These are phyloP conservation scores for Globisporangium parvum DNA, from an alignment of 352 stramenopile species.

Conservation along the genomic window DNA sequence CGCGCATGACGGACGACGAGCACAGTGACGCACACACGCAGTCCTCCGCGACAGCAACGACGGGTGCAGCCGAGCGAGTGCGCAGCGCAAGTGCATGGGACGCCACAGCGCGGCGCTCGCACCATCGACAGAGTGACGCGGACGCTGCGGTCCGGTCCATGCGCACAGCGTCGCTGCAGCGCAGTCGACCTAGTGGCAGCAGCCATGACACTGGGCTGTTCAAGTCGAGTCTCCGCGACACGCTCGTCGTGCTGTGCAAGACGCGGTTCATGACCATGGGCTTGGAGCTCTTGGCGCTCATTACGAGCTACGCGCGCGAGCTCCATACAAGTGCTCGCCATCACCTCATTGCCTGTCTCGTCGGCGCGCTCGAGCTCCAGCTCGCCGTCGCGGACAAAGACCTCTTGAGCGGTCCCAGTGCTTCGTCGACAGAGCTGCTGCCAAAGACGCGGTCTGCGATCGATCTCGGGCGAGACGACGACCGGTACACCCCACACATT, in stretches of 20 bases:
- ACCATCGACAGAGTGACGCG: background rate
- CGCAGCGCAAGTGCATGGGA: conserved; percentile 12
- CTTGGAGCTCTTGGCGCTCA: conserved; percentile 57
- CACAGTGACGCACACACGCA: too few relatives aligned
- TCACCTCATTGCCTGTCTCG: conserved; percentile 59
- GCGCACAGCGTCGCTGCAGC: too few relatives aligned
- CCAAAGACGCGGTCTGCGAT: conserved; percentile 1
- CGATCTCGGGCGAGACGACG: background rate
- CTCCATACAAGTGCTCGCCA: conserved; percentile 32
- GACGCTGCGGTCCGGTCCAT: too few relatives aligned
- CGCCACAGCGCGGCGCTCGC: background rate
- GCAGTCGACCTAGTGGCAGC: background rate
- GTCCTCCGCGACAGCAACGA: background rate
- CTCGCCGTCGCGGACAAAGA: conserved; percentile 57
- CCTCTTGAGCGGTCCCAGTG: conserved; percentile 17
- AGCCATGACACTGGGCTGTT: conserved; percentile 5
- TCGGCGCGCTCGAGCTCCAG: conserved; percentile 43
- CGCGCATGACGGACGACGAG: conserved; percentile 21
- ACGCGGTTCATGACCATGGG: conserved; percentile 69
- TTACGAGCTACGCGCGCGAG: conserved; percentile 57
- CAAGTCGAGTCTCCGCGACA: conserved; percentile 30
- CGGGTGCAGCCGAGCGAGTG: background rate
- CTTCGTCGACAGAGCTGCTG: conserved; percentile 3
- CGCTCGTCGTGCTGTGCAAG: conserved; percentile 42
- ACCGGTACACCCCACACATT: background rate